phyloP scores from a whole-genome alignment of 306 rosid species.

The Sechiopsis laciniata region DNA sequence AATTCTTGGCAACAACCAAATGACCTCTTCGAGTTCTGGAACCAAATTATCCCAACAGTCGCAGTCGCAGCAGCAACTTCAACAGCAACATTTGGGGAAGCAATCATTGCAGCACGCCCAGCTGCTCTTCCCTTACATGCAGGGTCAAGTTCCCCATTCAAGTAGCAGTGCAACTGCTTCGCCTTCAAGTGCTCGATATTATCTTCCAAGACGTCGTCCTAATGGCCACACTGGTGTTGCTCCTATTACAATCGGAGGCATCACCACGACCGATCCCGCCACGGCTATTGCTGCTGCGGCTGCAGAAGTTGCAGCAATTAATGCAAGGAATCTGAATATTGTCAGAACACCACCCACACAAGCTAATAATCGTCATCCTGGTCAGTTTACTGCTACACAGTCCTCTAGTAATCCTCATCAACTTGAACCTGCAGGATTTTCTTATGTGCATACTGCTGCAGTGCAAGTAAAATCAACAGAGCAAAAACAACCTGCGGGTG shows the following conservation, averaged over 20 bases:
- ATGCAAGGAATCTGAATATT: constrained; percentile 47
- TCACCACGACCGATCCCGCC: constrained; percentile 42
- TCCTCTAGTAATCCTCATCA: constrained; percentile 62
- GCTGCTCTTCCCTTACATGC: constrained; percentile 46
- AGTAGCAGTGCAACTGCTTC: constrained; percentile 43
- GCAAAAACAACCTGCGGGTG: constrained; percentile 94
- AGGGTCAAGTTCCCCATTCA: constrained; percentile 50
- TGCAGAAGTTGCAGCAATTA: too few relatives aligned
- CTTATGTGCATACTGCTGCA: constrained; percentile 54
- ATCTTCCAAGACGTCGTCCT: constrained; percentile 48
- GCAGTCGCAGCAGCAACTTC: constrained; percentile 14
- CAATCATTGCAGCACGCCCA: constrained; percentile 61
- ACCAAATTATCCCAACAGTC: too few relatives aligned
- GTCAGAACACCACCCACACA: constrained; percentile 41
- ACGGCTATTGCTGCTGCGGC: constrained; percentile 40
- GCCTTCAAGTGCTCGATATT: constrained; percentile 40
- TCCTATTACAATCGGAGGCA: constrained; percentile 29
- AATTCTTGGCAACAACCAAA: constrained; percentile 30
- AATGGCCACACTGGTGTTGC: too few relatives aligned
- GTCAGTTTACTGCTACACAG: constrained; percentile 50
- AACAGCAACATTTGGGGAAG: constrained; percentile 42
- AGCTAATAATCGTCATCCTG: constrained; percentile 40
- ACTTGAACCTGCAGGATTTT: constrained; percentile 44
- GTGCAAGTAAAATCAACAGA: constrained; percentile 85
- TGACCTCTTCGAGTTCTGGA: too few relatives aligned